Evolutionary conservation across 2,329 filamentous ascomycete species (phyloP), one percentile per base, ranked within the genome.

Genomic region (Zarea fungicola): DNA sequence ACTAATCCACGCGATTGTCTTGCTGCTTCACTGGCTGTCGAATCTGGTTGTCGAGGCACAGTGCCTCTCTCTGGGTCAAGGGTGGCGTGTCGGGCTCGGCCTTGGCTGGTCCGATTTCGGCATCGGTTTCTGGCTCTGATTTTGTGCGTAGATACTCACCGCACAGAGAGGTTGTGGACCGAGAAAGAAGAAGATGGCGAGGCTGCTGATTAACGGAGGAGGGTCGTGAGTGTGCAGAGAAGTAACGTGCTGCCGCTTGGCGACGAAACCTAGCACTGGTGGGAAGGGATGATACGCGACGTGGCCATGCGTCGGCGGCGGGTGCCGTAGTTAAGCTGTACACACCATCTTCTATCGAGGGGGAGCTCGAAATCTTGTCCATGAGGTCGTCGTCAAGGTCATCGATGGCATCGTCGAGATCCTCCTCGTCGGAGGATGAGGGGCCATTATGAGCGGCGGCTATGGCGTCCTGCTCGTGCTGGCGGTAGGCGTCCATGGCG

Each of bases 291-390:
- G 70, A 71, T 55, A 70, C 62, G 60, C 70, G 69, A 56, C 63
- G 65, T 49, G 72, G 73, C 72, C 70, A 72, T 53, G 60, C 23
- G 21, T 26, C 22, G 29, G 53, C 62, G 44, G 65, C 62, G 57
- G 67, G 61, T 53, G 58, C 52, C 57, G 59, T 56, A 43, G 62
- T 19, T 31, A 25, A 25, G 39, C 31, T 70, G 72, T 75, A 93
- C 90, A 79, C 84, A 99, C 92, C 92, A 85, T 97, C 92, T 76
- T 95, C 90, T 69, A 99, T 99, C 60, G 92, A 97, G 64, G 93
- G 93, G 61, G 92, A 97, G 69, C 91, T 97, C 61, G 92, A 97
- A 57, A 99, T 96, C 70, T 93, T 93, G 74, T 97, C 93, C 87
- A 95, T 89, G 83, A 96, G 84, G 68, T 97, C 92, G 69, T 96